Base-by-base conservation (phyloP, 768 basidiomycete species). In the Fomitopsis serialis region DNA sequence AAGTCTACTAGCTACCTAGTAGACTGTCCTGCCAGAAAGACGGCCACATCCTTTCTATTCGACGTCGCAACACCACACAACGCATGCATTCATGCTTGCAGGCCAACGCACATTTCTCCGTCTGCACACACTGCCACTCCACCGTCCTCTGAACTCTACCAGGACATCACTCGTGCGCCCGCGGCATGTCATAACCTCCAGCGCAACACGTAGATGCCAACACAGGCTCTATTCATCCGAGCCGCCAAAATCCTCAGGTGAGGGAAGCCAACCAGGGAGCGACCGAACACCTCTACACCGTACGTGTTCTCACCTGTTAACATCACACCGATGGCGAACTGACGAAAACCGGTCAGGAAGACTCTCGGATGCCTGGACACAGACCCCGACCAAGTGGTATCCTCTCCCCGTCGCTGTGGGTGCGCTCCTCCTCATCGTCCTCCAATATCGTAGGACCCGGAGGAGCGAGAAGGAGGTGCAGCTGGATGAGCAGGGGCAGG, bases 381-480 rank as follows among this genome's bases (percentile, higher is more conserved):
- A 85, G 63, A 94, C 95, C 0, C 92, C 92, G 0, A 94, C 89
- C 34, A 90, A 85, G 69, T 98, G 95, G 95, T 96, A 95, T 61
- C 95, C 95, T 10, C 79, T 98, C 43, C 94, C 94, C 15, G 71
- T 96, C 52, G 92, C 91, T 11, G 87, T 94, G 25, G 93, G 93
- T 35, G 92, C 92, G 1, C 75, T 93, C n/a, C 79, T 96, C 27
- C 85, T 96, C 32, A 81, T 91, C 57, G 78, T 80, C 46, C 73
- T 92, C 12, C 86, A 90, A 62, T 92, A 85, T 63, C 78, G 87
- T 51, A 84, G 83, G 67, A 80, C 81, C 65, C 56, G 63, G 61
- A 69, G 73, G 56, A 70, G 77, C 45, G 66, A 71, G 57, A 79
- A 76, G 61, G 85, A 89, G 65, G 86, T 91, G 27, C 79, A 83